Evolutionary conservation across 257 asterid species (phyloP).

Genomic region (Gentiana straminea): DNA sequence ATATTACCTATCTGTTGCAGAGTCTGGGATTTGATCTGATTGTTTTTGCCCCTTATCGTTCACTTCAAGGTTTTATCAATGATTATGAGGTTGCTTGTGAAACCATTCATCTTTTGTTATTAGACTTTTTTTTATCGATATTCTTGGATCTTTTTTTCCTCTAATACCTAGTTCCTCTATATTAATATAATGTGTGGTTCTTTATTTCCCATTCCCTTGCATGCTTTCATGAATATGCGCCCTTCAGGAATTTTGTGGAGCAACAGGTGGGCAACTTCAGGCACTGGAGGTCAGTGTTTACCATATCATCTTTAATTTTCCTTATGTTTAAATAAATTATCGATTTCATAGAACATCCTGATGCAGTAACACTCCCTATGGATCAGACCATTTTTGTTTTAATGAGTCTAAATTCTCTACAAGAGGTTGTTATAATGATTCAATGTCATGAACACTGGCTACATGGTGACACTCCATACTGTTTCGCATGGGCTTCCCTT

Average conservation of each 20-base stretch:
- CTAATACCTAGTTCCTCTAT: conserved; percentile 1
- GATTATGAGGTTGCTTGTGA: conserved; percentile 57
- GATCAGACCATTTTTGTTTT: no score
- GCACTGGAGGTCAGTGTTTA: conserved; percentile 38
- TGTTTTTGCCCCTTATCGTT: conserved; percentile 92
- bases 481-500: no score
- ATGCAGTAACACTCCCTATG: no score
- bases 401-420: no score
- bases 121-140: neutral
- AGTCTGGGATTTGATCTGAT: conserved; percentile 92
- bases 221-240: conserved; percentile 11
- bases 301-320: neutral
- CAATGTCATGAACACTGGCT: no score
- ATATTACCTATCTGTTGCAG: conserved; percentile 35
- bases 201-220: conserved; percentile 6
- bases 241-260: conserved; percentile 57
- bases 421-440: no score
- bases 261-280: conserved; percentile 28
- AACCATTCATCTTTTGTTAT: neutral
- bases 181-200: neutral
- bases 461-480: no score
- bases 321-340: no score
- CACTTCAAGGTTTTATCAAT: conserved; percentile 67
- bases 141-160: neutral
- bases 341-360: no score